Conservation (phyloP, 2,329 filamentous ascomycete genomes). For the Fusarium multiceps region DNA sequence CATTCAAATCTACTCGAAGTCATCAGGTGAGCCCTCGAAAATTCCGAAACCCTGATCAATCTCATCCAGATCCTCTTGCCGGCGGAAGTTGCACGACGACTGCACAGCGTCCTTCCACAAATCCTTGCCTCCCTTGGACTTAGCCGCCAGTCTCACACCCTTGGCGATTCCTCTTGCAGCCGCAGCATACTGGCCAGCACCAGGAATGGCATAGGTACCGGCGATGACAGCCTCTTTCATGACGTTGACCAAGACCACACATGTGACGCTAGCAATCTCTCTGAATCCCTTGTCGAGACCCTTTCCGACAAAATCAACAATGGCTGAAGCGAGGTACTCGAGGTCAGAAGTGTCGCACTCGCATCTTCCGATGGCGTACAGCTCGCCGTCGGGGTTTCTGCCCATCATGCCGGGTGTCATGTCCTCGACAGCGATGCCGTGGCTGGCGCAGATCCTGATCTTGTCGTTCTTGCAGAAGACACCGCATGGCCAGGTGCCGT, state of each 20-base stretch:
- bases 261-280: not conserved
- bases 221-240: not conserved
- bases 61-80: not conserved
- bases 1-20: not conserved
- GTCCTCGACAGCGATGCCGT: not conserved
- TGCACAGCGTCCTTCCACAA: slow-evolving; percentile 1
- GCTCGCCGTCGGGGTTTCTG: not conserved
- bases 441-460: not conserved
- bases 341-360: not conserved
- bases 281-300: not conserved
- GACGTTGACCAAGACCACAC: not conserved
- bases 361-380: not conserved
- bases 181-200: not conserved
- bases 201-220: not conserved
- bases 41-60: not conserved
- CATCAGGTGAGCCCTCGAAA: not conserved
- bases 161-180: not conserved
- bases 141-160: not conserved
- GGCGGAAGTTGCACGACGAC: not conserved
- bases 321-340: not conserved
- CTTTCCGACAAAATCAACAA: not conserved
- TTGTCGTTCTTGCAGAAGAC: not conserved
- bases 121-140: not conserved
- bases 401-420: not conserved
- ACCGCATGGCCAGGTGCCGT: not conserved